Conservation (phyloP, 2,329 filamentous ascomycete genomes). For the Cordyceps cateniannulata region DNA sequence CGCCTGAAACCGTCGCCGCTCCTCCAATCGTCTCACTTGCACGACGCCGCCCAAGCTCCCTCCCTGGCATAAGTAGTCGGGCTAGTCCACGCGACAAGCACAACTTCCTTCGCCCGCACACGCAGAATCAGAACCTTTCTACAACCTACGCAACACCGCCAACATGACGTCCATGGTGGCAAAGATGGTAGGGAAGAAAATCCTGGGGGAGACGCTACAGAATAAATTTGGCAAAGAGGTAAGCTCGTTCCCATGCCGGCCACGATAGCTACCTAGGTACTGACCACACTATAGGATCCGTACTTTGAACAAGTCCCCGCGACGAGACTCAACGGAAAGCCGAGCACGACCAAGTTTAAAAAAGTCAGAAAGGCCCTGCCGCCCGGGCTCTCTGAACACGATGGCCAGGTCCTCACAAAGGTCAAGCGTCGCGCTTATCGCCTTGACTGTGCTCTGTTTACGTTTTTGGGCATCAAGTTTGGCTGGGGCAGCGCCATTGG, state of each 20-base stretch:
- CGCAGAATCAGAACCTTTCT: neutral
- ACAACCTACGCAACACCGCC: conserved; percentile 12
- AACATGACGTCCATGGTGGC: conserved; percentile 47
- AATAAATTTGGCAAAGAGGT: conserved; percentile 56
- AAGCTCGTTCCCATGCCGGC: conserved; percentile 15
- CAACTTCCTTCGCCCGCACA: neutral
- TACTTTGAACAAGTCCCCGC: conserved; percentile 81
- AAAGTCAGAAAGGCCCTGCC: conserved; percentile 82
- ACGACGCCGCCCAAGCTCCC: neutral
- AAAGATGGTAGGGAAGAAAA: conserved; percentile 50
- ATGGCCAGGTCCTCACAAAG: conserved; percentile 74
- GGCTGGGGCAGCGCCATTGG: conserved; percentile 87
- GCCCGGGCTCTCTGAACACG: conserved; percentile 73
- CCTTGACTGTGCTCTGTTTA: conserved; percentile 80
- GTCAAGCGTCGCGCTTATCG: conserved; percentile 81
- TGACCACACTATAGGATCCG: conserved; percentile 58
- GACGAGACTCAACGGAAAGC: conserved; percentile 58
- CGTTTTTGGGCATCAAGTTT: conserved; percentile 72
- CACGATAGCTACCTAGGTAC: neutral
- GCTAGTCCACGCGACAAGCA: neutral
- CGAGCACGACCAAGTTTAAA: conserved; percentile 61
- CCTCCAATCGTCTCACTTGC: conserved; percentile 3
- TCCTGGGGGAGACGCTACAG: conserved; percentile 48
- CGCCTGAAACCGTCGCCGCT: conserved; percentile 6
- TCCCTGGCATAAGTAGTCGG: neutral